Evolutionary conservation across 192 early-diverging fungal species (phyloP), one percentile per base, ranked within the genome.

Genomic region (Backusella psychrophila): DNA sequence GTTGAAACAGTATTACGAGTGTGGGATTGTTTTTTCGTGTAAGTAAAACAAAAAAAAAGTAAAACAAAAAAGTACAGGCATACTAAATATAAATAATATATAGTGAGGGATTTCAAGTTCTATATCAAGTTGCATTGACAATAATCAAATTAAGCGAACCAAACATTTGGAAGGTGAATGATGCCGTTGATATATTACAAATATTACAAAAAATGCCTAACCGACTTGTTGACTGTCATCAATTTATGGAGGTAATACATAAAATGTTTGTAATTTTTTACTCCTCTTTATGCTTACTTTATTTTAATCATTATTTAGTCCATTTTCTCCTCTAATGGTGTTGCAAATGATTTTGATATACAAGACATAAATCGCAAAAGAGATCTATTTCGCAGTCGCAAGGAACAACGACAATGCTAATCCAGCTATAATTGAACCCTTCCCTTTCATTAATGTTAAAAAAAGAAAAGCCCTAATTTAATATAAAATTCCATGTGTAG

Each of bases 121-220:
- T 95, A 8, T 91, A 91, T 74, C 86, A 92, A 4, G 87, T 92
- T 19, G 90, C 91, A 3, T 82, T 95, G 29, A 88, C 94, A 1
- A 86, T 95, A 49, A 77, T 95, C 34, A 83, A 88, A 72, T 71
- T 91, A 26, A 87, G 91, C 74, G 90, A 95, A 71, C 74, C 82
- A n/a, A 82, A 85, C 29, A 86, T 95, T 34, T 72, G 90, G 14
- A 81, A 81, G 34, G 81, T 86, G 12, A 79, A 86, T 56, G 89
- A 90, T 73, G 79, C 87, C 6, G 59, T 90, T 36, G 88, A 89
- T 69, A 77, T 84, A 33, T 89, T 90, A 68, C 84, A 86, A 39
- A 74, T 87, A 14, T 84, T 89, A 11, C 77, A 87, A 78, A 87
- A 89, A 69, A 82, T 89, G 74, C 89, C 89, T n/a, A 85, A 86